Evolutionary conservation across 257 asterid genomes (phyloP), one percentile per base, ranked within the genome.

Genomic region (Rubia yunnanensis): DNA sequence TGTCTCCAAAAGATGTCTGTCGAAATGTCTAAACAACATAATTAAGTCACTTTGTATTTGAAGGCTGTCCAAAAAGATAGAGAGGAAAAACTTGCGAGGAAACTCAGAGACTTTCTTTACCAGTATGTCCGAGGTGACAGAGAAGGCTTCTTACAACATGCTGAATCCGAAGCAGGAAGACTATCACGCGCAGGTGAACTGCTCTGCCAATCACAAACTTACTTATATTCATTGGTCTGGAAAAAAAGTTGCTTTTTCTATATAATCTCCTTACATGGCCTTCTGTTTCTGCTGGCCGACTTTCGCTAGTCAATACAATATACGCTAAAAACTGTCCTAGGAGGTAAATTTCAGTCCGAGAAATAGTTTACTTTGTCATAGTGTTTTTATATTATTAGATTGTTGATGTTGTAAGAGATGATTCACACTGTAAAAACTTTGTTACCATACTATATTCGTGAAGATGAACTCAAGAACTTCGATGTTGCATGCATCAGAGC

Each of bases 1-100:
- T n/a, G n/a, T n/a, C n/a, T n/a, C n/a, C n/a, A n/a, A n/a, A n/a
- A n/a, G n/a, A n/a, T n/a, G n/a, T n/a, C n/a, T n/a, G n/a, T n/a
- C n/a, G n/a, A n/a, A n/a, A n/a, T n/a, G n/a, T n/a, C n/a, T n/a
- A n/a, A n/a, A n/a, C n/a, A n/a, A n/a, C 48, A 39, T 39, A 44
- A 2, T 2, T 41, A 11, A 41, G 20, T 14, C 17, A 41, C 49
- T 41, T 65, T 55, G 10, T 72, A 24, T 68, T 77, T 20, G 81
- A 77, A 88, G 96, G 95, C 74, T 56, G 92, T 92, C 65, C 98
- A 92, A 74, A 79, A 77, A 67, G 98, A 92, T 63, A 92, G 98
- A 67, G 98, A 92, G 80, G 95, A 88, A 68, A 92, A 84, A 56
- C 95, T 92, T 73, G 96, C 98, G 7, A 69, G 82, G 69, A 84